phyloP scores from a whole-genome alignment of 2,329 filamentous ascomycete species.

The Rutstroemia sp. region DNA sequence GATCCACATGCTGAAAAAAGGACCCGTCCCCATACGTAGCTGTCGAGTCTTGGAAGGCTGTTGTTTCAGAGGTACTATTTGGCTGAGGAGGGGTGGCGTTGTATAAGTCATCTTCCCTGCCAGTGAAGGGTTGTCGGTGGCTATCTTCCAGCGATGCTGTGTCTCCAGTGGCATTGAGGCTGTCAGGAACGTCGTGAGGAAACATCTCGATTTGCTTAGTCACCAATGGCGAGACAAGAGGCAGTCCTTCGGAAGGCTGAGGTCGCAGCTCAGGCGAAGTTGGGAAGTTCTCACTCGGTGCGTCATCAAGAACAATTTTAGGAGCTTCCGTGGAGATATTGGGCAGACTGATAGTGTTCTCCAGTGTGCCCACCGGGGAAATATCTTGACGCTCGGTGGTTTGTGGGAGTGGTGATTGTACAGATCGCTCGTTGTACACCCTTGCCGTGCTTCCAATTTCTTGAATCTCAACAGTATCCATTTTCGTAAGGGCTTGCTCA shows the following conservation, averaged over 20 bases:
- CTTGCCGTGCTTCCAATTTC: background rate
- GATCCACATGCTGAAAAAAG: background rate
- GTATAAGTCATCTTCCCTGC: constrained; percentile 14
- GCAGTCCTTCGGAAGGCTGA: constrained; percentile 22
- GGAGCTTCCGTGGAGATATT: no score
- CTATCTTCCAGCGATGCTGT: background rate
- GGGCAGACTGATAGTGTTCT: no score
- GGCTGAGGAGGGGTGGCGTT: constrained; percentile 13
- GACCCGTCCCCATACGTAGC: background rate
- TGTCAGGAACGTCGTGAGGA: background rate
- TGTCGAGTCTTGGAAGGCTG: background rate
- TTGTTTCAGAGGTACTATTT: background rate
- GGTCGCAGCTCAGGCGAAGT: constrained; percentile 20
- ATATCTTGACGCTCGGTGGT: background rate
- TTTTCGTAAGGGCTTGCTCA: background rate
- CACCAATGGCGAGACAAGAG: constrained; percentile 24
- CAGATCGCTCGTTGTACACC: background rate
- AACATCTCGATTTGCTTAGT: constrained; percentile 9
- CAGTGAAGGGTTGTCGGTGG: background rate
- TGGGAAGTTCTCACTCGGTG: constrained; percentile 6
- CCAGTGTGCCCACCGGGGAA: no score
- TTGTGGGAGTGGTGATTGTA: background rate
- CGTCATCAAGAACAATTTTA: no score
- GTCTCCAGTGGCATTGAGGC: background rate
- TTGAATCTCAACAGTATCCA: background rate